phyloP scores from a whole-genome alignment of 2,329 filamentous ascomycete species.

The Alternaria consortialis region DNA sequence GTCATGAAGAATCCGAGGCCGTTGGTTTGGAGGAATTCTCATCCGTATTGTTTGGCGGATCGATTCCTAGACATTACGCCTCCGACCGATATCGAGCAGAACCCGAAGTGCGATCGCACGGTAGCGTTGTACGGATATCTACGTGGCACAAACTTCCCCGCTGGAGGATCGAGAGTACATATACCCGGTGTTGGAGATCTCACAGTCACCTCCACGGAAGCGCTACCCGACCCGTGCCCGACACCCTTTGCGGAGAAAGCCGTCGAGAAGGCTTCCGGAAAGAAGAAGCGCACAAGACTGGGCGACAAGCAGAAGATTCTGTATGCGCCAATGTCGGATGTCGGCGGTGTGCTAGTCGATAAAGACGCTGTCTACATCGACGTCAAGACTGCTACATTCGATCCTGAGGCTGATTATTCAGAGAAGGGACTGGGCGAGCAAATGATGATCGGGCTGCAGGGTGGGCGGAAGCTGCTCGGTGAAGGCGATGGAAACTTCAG shows the following conservation, averaged over 20 bases:
- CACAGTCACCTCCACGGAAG: slow-evolving; percentile 82
- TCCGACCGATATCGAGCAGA: slow-evolving; percentile 86
- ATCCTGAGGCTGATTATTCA: slow-evolving; percentile 67
- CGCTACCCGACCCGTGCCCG: slow-evolving; percentile 91
- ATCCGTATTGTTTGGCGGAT: slow-evolving; percentile 93
- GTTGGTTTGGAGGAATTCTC: slow-evolving; percentile 94
- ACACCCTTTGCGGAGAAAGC: slow-evolving; percentile 92
- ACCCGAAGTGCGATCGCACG: slow-evolving; percentile 88
- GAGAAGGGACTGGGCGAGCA: slow-evolving; percentile 95
- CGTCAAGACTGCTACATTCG: slow-evolving; percentile 76
- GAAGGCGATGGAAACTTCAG: slow-evolving; percentile 83
- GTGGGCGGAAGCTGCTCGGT: slow-evolving; percentile 81
- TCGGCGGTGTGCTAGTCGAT: slow-evolving; percentile 93
- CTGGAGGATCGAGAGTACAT: slow-evolving; percentile 85
- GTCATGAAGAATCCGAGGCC: slow-evolving; percentile 99
- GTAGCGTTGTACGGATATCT: slow-evolving; percentile 93
- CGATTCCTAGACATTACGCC: slow-evolving; percentile 95
- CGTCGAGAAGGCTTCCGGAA: slow-evolving; percentile 82
- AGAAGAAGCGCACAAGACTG: slow-evolving; percentile 78
- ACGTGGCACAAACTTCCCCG: slow-evolving; percentile 91
- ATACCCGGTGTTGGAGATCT: slow-evolving; percentile 92
- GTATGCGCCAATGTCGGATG: slow-evolving; percentile 98
- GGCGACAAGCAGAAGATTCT: slow-evolving; percentile 97
- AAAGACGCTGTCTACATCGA: slow-evolving; percentile 96
- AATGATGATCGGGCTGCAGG: slow-evolving; percentile 88